Evolutionary conservation across 2,329 filamentous ascomycete species (phyloP), one percentile per base, ranked within the genome.

Genomic region (Apiospora malaysiana): DNA sequence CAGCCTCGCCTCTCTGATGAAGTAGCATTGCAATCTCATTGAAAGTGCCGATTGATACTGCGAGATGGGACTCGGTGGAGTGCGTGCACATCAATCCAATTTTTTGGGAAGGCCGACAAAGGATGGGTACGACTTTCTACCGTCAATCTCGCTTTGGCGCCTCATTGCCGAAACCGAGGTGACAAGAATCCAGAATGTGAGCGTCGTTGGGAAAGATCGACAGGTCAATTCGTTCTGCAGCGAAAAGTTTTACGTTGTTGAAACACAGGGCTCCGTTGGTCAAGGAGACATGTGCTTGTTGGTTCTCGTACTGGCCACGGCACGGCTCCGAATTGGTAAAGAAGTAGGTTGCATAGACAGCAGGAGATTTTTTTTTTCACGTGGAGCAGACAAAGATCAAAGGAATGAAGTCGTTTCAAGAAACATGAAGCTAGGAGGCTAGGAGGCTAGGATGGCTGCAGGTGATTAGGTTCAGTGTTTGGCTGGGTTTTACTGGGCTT

Each of bases 401-500:
- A 59, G 25, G 51, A 59, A 27, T 27, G 18, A 59, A 6, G 51
- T 59, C 27, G 51, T 59, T 59, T 59, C 51, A 37, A 59, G 27
- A 59, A 59, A 59, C 51, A 59, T 37, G 27, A 21, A 37, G 51
- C 49, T 49, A 49, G 42, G 6, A 12, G 4, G 42, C 42, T 43
- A 5, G 42, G 10, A 43, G 9, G 46, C 49, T 56, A 59, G 51
- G 27, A 7, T 59, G 18, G 18, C 27, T 37, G 51, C 51, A 59
- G 32, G 27, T 59, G 51, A 37, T 32, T 10, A 21, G 32, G 27
- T 59, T 59, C 32, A 32, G 27, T 10, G 16, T 59, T 37, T 59
- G 51, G 51, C 27, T 59, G 51, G 51, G 47, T 49, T 49, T 46
- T n/a, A n/a, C n/a, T n/a, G n/a, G n/a, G n/a, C n/a, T n/a, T 49